Conservation (phyloP, 2,329 filamentous ascomycete genomes). For the Emmonsia crescens region DNA sequence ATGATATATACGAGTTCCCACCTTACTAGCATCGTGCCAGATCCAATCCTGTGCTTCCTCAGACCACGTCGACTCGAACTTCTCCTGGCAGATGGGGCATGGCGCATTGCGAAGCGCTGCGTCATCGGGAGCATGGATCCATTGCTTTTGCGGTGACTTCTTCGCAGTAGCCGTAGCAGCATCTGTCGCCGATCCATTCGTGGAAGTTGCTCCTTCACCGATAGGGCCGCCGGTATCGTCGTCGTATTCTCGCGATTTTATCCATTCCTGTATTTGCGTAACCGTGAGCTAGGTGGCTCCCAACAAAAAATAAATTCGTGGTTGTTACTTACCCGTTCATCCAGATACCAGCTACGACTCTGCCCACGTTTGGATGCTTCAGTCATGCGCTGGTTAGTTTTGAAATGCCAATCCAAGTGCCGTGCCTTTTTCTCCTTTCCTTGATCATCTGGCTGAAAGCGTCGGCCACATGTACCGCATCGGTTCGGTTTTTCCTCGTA, state of each 20-base stretch:
- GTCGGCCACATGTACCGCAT: constrained; percentile 82
- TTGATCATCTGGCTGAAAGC: constrained; percentile 66
- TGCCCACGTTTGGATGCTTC: constrained; percentile 79
- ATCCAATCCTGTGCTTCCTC: constrained; percentile 94
- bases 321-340: constrained; percentile 57
- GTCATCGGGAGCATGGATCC: constrained; percentile 75
- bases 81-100: constrained; percentile 92
- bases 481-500: constrained; percentile 77
- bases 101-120: constrained; percentile 60
- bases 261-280: constrained; percentile 59
- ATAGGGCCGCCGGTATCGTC: constrained; percentile 47
- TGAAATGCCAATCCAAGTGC: constrained; percentile 98
- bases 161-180: constrained; percentile 34
- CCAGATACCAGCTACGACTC: constrained; percentile 89
- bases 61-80: constrained; percentile 84
- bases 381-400: constrained; percentile 76
- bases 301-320: constrained; percentile 5
- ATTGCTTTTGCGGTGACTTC: constrained; percentile 53
- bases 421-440: constrained; percentile 77
- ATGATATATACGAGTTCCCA: constrained; percentile 75
- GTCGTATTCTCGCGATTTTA: constrained; percentile 68
- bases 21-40: constrained; percentile 77
- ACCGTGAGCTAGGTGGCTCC: constrained; percentile 11
- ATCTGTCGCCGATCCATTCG: constrained; percentile 31
- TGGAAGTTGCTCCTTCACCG: constrained; percentile 30